Evolutionary conservation across 192 early-diverging fungal species (phyloP), one percentile per base, ranked within the genome.

Genomic region (Phycomyces nitens): DNA sequence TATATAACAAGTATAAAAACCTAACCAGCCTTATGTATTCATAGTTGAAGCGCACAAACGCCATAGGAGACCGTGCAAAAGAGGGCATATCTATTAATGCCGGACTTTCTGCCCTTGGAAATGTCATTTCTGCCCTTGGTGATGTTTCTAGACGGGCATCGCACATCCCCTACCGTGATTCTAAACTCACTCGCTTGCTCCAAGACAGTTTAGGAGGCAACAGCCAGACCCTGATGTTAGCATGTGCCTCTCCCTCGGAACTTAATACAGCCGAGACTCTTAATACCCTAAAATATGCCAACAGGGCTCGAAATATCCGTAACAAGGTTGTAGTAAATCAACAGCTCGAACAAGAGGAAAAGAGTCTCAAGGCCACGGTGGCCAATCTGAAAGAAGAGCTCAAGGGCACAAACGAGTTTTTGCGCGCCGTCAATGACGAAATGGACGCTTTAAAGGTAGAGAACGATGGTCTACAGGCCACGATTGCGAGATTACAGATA

Each of bases 21-120:
- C n/a, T n/a, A n/a, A n/a, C n/a, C n/a, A n/a, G n/a, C n/a, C n/a
- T n/a, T 42, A 1, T 26, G 15, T 6, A 51, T 11, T 22, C 16
- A 27, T 66, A 82, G 73, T 80, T 99, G 11, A 97, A 97, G 74
- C 80, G 90, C 58, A 99, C 95, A 3, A 79, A 91, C 62, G 92
- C 94, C 0, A 87, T 88, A 20, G 96, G 96, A 43, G 92, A 96
- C 53, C 84, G 94, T 43, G 93, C 92, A 65, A 90, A 91, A 66
- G 96, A 99, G 72, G 96, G 96, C 34, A 97, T 97, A 51, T 89
- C 92, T 0, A 99, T 97, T 77, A 98, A 97, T 71, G 86, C 92
- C 44, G 94, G 95, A 14, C 80, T 97, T 16, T 71, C 96, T 49
- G 95, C 96, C 5, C 84, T 99, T 12, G 96, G 96, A 42, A 99